Evolutionary conservation across 2,329 filamentous ascomycete species (phyloP), one percentile per base, ranked within the genome.

Genomic region (Aspergillus arachidicola): DNA sequence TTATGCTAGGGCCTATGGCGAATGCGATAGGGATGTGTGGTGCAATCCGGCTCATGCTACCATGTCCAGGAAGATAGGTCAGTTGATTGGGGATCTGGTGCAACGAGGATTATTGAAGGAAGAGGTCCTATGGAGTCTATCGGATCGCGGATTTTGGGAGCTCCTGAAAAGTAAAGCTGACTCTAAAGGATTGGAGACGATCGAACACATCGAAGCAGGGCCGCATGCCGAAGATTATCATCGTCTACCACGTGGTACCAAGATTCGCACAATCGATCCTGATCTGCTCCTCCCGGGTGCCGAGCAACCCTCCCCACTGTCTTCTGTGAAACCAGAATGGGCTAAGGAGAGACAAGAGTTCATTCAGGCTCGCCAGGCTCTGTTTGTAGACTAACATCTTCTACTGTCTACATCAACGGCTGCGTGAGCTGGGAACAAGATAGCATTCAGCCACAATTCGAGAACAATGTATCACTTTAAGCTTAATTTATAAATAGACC

Each of bases 101-200:
- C 36, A 61, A 12, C 53, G 51, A 16, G 72, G 70, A 11, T 41
- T 14, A 26, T 59, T 79, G 16, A 59, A 68, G 6, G 76, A 78
- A 51, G 68, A 71, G 28, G 65, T 70, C 32, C 62, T 80, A 14
- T 79, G 77, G 77, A 58, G 45, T 14, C 50, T 75, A 57, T 77
- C 76, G 7, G 77, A 80, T 61, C 59, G 65, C 16, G 75, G 74
- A 23, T 78, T 80, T 53, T 80, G 78, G 78, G 65, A 67, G 16
- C 63, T 70, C 32, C 67, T 78, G 64, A 70, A 73, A 34, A 57
- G 64, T 23, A 60, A 62, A 23, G 69, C 71, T 23, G 62, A 68
- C 45, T 41, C 68, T 4, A 43, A 61, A 5, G 55, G 61, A 58
- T 60, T 65, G 28, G 58, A 69, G 51, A 19, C 10, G 4, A 55